Base-by-base conservation (phyloP, 148 eudicot species). In the Nepenthes gracilis region DNA sequence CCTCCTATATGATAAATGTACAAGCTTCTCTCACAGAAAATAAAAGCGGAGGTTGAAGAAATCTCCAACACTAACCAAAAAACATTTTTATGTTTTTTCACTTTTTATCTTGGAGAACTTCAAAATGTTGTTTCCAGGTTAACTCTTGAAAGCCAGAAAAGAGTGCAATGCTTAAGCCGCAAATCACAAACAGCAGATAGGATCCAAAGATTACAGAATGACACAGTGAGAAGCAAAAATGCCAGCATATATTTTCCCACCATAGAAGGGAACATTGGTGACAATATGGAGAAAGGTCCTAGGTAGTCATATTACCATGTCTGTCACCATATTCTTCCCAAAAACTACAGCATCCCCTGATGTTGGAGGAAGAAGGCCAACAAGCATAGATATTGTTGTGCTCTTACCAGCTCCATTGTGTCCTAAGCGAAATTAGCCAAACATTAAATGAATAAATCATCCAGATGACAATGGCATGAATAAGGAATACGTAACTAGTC, bases 341-440 rank as follows among this genome's bases (percentile, higher is more conserved):
- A 84, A 78, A 58, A 94, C 72, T 75, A 94, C 78, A 67, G 99
- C 99, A 84, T 94, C 99, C 45, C 99, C 99, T 64, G 90, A 81
- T 36, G 92, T 83, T 35, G 97, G 99, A 59, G 76, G 70, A 67
- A 86, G 75, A 78, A 94, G 99, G 67, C 99, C 99, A 72, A 89
- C 99, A 69, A 94, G 90, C 99, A 94, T 89, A 57, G 99, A 89
- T 65, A 94, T 94, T 62, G 99, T 89, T 36, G 95, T 94, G 82
- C 99, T 94, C 79, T 93, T 94, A 61, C 99, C 99, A 75, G 99
- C 99, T 65, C 99, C 99, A 84, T 94, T 94, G 72, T 94, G 99
- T 55, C 99, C 98, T 92, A 23, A 35, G 36, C 9, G 56, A 55
- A 43, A 58, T 55, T 33, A 10, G 8, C 14, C 37, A 55, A 33